phyloP scores from a whole-genome alignment of 2,329 filamentous ascomycete species.

The Alternaria alternata region DNA sequence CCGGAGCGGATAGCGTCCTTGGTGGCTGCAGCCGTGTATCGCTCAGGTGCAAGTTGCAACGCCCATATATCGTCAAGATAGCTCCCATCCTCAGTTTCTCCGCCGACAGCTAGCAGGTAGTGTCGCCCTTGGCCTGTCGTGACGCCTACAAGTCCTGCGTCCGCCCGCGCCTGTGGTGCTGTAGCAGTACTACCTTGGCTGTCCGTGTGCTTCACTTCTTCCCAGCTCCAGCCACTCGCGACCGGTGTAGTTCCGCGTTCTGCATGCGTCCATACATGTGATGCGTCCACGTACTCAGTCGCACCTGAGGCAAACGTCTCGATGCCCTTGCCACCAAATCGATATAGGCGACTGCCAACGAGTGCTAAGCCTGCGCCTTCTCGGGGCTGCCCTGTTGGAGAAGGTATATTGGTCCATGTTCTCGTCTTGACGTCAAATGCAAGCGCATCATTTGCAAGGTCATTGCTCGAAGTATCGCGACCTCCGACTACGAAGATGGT shows the following conservation, averaged over 20 bases:
- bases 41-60: constrained; percentile 60
- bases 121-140: constrained; percentile 62
- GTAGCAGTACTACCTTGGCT: constrained; percentile 14
- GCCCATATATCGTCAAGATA: constrained; percentile 60
- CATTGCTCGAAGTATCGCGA: constrained; percentile 26
- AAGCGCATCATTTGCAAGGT: constrained; percentile 57
- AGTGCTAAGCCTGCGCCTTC: constrained; percentile 55
- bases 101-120: constrained; percentile 62
- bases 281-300: constrained; percentile 45
- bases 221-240: constrained; percentile 44
- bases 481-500: constrained; percentile 63
- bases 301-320: constrained; percentile 30
- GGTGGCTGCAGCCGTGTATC: constrained; percentile 56
- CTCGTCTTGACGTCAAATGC: constrained; percentile 59
- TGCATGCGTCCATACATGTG: constrained; percentile 46
- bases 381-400: constrained; percentile 50
- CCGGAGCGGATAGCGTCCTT: constrained; percentile 60
- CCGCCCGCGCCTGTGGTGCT: constrained; percentile 53
- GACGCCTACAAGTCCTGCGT: constrained; percentile 57
- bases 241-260: constrained; percentile 48
- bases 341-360: constrained; percentile 57
- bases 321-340: constrained; percentile 51
- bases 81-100: constrained; percentile 44
- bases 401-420: constrained; percentile 61
- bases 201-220: constrained; percentile 35